Percentiles rank a stretch among this genome's conserved stretches.
Evolutionary conservation across 805 yeast genomes (phyloP).

Genomic region (Pichia gijzeniarum): DNA sequence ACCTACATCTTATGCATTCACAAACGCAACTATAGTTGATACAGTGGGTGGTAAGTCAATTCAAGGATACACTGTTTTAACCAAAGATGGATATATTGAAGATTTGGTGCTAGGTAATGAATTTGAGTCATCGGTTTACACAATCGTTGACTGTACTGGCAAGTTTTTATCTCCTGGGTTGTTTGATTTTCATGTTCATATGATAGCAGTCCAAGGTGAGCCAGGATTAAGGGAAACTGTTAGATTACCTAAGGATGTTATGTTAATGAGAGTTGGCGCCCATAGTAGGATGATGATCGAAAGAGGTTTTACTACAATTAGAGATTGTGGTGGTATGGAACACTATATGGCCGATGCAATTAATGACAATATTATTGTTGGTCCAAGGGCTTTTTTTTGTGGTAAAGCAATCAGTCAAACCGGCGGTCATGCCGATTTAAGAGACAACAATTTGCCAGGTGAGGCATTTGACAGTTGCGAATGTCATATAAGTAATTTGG

Average conservation of each 20-base stretch:
- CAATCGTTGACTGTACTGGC: conserved; percentile 22
- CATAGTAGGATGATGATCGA: conserved; percentile 18
- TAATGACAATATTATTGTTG: conserved; percentile 23
- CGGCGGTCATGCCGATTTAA: conserved; percentile 27
- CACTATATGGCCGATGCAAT: conserved; percentile 20
- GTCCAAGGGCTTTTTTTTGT: conserved; percentile 23
- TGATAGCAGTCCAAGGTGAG: conserved; percentile 24
- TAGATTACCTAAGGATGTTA: conserved; percentile 18
- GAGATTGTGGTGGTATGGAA: conserved; percentile 26
- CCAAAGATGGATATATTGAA: conserved; percentile 18
- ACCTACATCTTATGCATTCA: conserved; percentile 18
- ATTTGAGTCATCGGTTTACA: conserved; percentile 7
- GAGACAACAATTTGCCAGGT: conserved; percentile 20
- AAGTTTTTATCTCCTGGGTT: conserved; percentile 25
- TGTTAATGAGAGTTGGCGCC: conserved; percentile 20
- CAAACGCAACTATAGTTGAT: conserved; percentile 20
- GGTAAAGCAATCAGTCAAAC: conserved; percentile 27
- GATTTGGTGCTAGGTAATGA: conserved; percentile 1
- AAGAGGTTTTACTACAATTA: conserved; percentile 24
- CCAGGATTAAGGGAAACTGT: conserved; percentile 16
- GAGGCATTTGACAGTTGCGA: conserved; percentile 22
- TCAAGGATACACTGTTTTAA: conserved; percentile 15
- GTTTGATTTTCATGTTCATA: conserved; percentile 26
- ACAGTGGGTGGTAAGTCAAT: conserved; percentile 14
- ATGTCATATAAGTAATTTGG: conserved; percentile 21